Evolutionary conservation across 2,329 filamentous ascomycete genomes (phyloP).

Genomic region (Exophiala sp.): DNA sequence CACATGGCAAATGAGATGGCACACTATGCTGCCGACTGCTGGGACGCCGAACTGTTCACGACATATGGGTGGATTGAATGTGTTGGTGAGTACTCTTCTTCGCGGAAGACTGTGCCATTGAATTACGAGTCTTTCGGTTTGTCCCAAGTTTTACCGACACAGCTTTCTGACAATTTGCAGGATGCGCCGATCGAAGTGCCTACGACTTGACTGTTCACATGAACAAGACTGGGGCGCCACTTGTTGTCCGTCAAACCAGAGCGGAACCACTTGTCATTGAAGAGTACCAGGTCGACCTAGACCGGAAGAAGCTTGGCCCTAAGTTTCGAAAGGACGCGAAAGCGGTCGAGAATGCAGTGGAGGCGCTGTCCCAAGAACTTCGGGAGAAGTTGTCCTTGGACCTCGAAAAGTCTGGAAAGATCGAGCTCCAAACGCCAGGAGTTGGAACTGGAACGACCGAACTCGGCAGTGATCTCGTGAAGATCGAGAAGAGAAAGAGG

Average conservation of each 20-base stretch:
- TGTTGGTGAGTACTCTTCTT: constrained; percentile 46
- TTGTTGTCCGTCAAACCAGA: constrained; percentile 79
- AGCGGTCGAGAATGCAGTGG: constrained; percentile 74
- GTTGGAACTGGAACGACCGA: constrained; percentile 70
- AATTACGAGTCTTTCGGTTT: no score
- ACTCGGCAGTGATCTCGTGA: constrained; percentile 73
- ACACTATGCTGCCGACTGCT: constrained; percentile 95
- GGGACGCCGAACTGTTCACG: constrained; percentile 91
- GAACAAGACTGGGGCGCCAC: constrained; percentile 82
- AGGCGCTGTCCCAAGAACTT: constrained; percentile 72
- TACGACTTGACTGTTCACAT: constrained; percentile 91
- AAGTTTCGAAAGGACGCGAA: constrained; percentile 93
- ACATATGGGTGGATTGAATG: constrained; percentile 98
- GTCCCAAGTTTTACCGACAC: no score
- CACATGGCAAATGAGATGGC: constrained; percentile 92
- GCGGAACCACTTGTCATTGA: constrained; percentile 75
- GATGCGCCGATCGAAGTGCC: constrained; percentile 90
- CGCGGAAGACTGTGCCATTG: no score
- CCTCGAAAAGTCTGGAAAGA: constrained; percentile 69
- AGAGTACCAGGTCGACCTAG: constrained; percentile 81
- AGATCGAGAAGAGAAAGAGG: constrained; percentile 78
- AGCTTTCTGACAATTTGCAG: no score
- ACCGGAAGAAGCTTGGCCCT: constrained; percentile 95
- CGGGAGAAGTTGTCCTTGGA: constrained; percentile 75
- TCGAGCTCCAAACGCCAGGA: constrained; percentile 69